phyloP scores from a whole-genome alignment of 352 stramenopile genomes.

The Phytophthora sojae region DNA sequence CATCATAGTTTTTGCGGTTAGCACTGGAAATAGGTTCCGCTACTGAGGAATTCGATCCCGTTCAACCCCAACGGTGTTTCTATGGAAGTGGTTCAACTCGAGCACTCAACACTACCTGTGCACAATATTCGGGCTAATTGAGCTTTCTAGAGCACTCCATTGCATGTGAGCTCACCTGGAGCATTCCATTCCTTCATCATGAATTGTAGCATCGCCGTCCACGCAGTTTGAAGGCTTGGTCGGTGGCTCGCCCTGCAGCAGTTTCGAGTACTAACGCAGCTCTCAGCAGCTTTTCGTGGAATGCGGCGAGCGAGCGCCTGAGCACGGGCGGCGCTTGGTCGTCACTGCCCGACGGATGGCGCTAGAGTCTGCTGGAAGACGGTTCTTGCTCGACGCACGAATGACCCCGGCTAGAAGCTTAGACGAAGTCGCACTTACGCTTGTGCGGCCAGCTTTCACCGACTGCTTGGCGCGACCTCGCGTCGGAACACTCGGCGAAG shows the following conservation, averaged over 20 bases:
- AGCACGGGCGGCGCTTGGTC: background rate
- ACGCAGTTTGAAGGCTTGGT: background rate
- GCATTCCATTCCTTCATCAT: background rate
- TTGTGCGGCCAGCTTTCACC: background rate
- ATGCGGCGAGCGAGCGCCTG: background rate
- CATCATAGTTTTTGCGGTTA: background rate
- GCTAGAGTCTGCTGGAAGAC: slow-evolving; percentile 23
- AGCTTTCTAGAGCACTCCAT: background rate
- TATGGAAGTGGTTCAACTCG: background rate
- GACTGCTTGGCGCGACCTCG: slow-evolving; percentile 6
- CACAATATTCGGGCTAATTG: background rate
- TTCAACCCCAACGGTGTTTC: background rate
- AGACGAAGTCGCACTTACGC: slow-evolving; percentile 5
- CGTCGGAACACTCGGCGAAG: slow-evolving; percentile 13
- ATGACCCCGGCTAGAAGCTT: slow-evolving; percentile 7
- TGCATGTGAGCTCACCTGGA: background rate
- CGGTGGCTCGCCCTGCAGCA: background rate
- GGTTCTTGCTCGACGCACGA: slow-evolving; percentile 21
- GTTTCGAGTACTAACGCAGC: background rate
- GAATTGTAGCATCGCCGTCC: background rate
- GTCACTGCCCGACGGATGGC: background rate
- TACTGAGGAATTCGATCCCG: background rate
- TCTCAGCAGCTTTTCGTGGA: background rate
- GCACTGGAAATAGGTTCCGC: background rate
- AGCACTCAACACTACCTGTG: background rate